phyloP scores from a whole-genome alignment of 1,284 basidiomycete species.

The Ceratobasidium theobromae region DNA sequence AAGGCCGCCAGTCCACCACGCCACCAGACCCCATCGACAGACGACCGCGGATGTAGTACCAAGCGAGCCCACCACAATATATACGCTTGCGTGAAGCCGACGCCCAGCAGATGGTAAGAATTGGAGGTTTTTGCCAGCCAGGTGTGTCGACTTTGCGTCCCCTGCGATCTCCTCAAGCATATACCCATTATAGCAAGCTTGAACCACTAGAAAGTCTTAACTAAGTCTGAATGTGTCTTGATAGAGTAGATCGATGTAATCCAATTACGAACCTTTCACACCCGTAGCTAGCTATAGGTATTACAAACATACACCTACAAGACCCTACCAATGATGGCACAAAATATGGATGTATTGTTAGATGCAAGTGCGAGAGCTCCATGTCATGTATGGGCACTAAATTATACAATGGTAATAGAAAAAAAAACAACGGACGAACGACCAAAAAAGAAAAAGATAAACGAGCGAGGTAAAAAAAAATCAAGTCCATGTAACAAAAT shows the following conservation, averaged over 20 bases:
- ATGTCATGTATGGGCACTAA: not conserved
- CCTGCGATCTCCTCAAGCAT: slow-evolving; percentile 40
- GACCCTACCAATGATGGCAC: too few species aligned
- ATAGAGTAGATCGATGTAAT: slow-evolving; percentile 40
- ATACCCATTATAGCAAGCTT: slow-evolving; percentile 40
- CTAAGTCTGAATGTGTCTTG: slow-evolving; percentile 41
- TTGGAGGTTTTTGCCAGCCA: slow-evolving; percentile 29
- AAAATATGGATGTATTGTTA: too few species aligned
- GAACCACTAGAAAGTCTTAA: slow-evolving; percentile 40
- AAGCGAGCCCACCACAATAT: too few species aligned
- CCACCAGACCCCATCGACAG: too few species aligned
- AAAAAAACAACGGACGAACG: not conserved
- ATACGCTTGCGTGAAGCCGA: too few species aligned
- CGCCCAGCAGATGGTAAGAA: slow-evolving; percentile 14
- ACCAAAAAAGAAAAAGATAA: not conserved
- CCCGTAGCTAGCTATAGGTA: too few species aligned
- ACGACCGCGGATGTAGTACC: too few species aligned
- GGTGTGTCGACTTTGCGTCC: slow-evolving; percentile 33
- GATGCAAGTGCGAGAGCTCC: not conserved
- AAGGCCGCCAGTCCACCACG: too few species aligned
- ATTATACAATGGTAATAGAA: not conserved
- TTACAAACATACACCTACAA: too few species aligned
- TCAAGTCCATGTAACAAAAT: not conserved
- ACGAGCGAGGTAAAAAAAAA: not conserved
- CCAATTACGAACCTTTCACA: too few species aligned